Percentiles rank a stretch among this genome's conserved stretches.
Evolutionary conservation across 345 rosid species (phyloP).

Genomic region (Nasturtium officinale): DNA sequence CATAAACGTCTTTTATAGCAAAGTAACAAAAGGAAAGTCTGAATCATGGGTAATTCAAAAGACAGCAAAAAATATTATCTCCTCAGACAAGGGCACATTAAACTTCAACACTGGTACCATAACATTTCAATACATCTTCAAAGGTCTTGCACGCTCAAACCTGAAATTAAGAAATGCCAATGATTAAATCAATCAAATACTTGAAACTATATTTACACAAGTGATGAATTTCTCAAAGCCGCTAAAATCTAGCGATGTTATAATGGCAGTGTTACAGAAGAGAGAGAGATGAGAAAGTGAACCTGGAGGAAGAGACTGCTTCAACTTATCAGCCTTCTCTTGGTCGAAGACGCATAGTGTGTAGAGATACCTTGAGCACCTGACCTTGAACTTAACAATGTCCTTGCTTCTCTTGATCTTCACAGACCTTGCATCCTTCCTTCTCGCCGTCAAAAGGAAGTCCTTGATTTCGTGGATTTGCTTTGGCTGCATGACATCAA

Average conservation of each 20-base stretch:
- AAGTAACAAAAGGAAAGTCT: background rate
- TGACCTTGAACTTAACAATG: constrained; percentile 67
- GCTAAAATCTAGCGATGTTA: no score
- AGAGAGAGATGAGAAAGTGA: no score
- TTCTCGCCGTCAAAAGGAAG: constrained; percentile 67
- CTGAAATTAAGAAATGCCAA: constrained; percentile 42
- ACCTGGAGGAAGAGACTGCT: constrained; percentile 79
- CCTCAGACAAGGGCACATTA: background rate
- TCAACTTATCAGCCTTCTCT: constrained; percentile 72
- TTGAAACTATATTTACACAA: no score
- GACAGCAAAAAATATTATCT: constrained; percentile 13
- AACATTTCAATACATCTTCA: constrained; percentile 32
- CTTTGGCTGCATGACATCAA: constrained; percentile 51
- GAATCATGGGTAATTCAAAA: constrained; percentile 8
- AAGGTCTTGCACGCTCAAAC: constrained; percentile 79
- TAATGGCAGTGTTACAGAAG: no score
- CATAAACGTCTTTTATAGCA: background rate
- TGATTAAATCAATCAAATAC: no score
- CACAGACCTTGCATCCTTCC: constrained; percentile 74
- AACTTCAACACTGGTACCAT: constrained; percentile 7
- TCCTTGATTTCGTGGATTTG: constrained; percentile 71
- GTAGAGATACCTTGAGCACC: constrained; percentile 68
- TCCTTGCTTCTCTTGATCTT: constrained; percentile 70
- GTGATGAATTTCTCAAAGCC: no score
- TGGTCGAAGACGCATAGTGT: constrained; percentile 63